Percentiles rank a stretch among this genome's conserved stretches.
phyloP scores from a whole-genome alignment of 768 basidiomycete genomes.

The Suillus weaverae region DNA sequence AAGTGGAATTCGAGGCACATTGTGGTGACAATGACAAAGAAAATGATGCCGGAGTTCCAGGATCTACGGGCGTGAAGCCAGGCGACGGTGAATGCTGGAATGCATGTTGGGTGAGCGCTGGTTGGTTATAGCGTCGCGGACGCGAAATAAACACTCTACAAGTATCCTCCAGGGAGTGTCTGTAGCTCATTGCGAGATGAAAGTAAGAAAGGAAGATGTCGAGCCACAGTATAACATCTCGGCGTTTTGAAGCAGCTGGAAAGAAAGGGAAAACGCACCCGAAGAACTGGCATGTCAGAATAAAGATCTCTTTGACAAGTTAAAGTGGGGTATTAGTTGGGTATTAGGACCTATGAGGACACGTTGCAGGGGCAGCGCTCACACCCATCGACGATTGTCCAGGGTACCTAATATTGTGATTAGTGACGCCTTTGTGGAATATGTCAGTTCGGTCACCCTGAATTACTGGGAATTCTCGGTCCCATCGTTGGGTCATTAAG shows the following conservation, averaged over 20 bases:
- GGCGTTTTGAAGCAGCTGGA: constrained; percentile 12
- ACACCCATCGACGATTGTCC: neutral
- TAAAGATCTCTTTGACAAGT: constrained; percentile 22
- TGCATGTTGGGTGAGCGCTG: constrained; percentile 5
- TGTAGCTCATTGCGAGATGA: constrained; percentile 23
- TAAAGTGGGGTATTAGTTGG: neutral
- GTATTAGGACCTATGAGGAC: constrained; percentile 5
- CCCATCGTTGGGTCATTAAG: neutral
- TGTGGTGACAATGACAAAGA: neutral
- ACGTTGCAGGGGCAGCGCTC: constrained; percentile 9
- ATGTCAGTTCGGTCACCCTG: constrained; percentile 1
- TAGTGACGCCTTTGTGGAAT: constrained; percentile 2
- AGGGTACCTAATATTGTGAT: constrained; percentile 1
- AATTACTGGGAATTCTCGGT: constrained; percentile 1
- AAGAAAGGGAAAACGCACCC: constrained; percentile 17
- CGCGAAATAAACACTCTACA: constrained; percentile 31
- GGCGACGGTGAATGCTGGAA: constrained; percentile 6
- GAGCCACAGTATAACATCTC: neutral
- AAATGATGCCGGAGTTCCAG: constrained; percentile 1
- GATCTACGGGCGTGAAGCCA: neutral
- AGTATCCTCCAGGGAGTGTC: constrained; percentile 31
- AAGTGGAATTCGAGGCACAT: neutral
- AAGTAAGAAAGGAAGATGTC: constrained; percentile 13
- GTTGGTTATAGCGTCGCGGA: constrained; percentile 6
- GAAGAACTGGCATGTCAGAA: constrained; percentile 14